Base-by-base conservation (phyloP, 1,284 basidiomycete species). In the Microbotryum saponariae region DNA sequence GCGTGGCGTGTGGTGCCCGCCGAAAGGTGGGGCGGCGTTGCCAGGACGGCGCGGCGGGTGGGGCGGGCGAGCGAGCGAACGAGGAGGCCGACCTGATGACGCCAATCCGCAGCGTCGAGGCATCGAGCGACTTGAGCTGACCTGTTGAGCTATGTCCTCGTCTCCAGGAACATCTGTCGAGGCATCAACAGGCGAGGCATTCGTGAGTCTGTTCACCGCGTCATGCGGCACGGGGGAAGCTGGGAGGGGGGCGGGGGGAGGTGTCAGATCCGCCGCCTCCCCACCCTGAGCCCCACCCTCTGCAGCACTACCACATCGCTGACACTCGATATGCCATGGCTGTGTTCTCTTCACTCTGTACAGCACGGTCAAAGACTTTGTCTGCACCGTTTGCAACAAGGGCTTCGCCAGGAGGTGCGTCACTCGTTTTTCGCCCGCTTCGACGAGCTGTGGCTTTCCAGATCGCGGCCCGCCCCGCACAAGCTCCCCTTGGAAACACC, bases 361-460 rank as follows among this genome's bases (percentile, higher is more conserved):
- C 18, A 47, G 67, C 5, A 65, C 56, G 23, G 59, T 62, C 31
- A 68, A 68, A 45, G 67, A 66, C 37, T 64, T 64, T 45, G 61
- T 68, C 37, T 68, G 67, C 54, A 55, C 63, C n/a, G 56, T 58
- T 12, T 68, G 67, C 60, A 23, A 44, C 25, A 68, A 68, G 49
- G 67, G 67, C 1, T 68, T 68, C 44, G 67, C 67, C 2, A 45
- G 59, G 18, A 56, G 54, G 59, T 60, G 31, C 21, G 59, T 21
- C n/a, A 23, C 48, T 10, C 29, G 25, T 3, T 49, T 27, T 21
- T 21, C 14, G 48, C 12, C 21, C 20, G 16, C 48, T 50, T 50
- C 48, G 48, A n/a, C 20, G 27, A 12, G 48, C 20, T 29, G 21
- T 50, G n/a, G 48, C 48, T 50, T 50, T 27, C 48, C 21, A 50